A percentile compares a stretch with the other conserved stretches of the same genome.
Conservation (phyloP, 139 green algal species). For the Coccomyxa sp. region DNA sequence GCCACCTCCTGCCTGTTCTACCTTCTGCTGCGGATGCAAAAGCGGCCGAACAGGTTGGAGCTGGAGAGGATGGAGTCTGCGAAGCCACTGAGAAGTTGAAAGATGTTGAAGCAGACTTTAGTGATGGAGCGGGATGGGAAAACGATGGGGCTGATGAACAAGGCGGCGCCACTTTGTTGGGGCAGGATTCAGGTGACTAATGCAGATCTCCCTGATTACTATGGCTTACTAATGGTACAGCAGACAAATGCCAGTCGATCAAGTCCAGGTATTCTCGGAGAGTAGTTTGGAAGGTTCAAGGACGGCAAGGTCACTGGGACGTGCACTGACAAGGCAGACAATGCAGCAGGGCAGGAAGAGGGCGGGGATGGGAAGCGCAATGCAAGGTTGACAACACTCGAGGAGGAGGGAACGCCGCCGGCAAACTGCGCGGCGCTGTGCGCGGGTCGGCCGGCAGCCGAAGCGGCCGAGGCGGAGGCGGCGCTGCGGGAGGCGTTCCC, state of each 20-base stretch:
- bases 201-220: too few species aligned
- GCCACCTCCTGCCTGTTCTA: slow-evolving; percentile 53
- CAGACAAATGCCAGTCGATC: not conserved
- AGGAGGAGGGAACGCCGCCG: too few species aligned
- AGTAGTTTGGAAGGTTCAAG: too few species aligned
- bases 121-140: too few species aligned
- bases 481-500: slow-evolving; percentile 5
- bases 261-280: too few species aligned
- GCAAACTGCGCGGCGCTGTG: not conserved
- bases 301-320: too few species aligned
- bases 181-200: not conserved
- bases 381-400: too few species aligned
- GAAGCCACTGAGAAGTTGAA: slow-evolving; percentile 1
- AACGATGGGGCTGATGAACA: not conserved
- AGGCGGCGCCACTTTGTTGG: not conserved
- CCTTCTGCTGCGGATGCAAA: not conserved
- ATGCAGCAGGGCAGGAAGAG: too few species aligned
- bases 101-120: not conserved
- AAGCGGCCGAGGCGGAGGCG: too few species aligned
- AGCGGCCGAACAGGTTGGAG: not conserved
- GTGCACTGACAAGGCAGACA: too few species aligned
- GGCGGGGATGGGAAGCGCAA: too few species aligned
- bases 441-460: not conserved
- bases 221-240: too few species aligned
- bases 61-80: slow-evolving; percentile 3